phyloP scores from a whole-genome alignment of 148 eudicot genomes.

The Fagopyrum homotropicum region DNA sequence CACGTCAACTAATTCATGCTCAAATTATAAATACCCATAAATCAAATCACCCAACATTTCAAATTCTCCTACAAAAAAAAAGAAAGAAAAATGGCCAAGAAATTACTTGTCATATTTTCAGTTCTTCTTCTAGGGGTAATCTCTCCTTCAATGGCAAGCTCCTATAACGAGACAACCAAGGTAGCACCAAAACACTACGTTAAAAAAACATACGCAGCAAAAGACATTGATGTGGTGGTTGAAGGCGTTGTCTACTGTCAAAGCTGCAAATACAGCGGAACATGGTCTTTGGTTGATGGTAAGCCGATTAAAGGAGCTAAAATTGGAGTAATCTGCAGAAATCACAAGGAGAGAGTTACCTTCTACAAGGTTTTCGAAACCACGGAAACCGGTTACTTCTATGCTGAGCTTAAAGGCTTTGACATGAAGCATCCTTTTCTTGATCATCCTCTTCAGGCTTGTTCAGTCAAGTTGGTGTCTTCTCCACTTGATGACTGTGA shows the following conservation, averaged over 20 bases:
- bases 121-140: conserved; percentile 31
- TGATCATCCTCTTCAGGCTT: conserved; percentile 79
- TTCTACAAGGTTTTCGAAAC: conserved; percentile 54
- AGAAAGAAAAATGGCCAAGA: conserved; percentile 30
- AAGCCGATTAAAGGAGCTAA: conserved; percentile 53
- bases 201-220: conserved; percentile 14
- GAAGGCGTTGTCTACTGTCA: conserved; percentile 92
- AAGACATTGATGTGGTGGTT: conserved; percentile 36
- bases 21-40: conserved; percentile 28
- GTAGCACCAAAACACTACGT: conserved; percentile 13
- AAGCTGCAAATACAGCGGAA: conserved; percentile 49
- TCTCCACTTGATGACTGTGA: conserved; percentile 62
- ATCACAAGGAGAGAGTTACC: conserved; percentile 50
- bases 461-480: conserved; percentile 60
- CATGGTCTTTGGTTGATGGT: conserved; percentile 47
- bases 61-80: conserved; percentile 13
- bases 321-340: conserved; percentile 64
- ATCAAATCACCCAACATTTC: conserved; percentile 8
- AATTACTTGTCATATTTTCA: conserved; percentile 25
- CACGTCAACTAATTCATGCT: conserved; percentile 28
- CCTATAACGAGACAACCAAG: conserved; percentile 7
- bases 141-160: conserved; percentile 17
- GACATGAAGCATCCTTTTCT: conserved; percentile 40
- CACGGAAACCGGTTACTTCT: conserved; percentile 44
- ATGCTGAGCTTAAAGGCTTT: conserved; percentile 48